Evolutionary conservation across 306 rosid genomes (phyloP), one percentile per base, ranked within the genome.

Genomic region (Acacia melanoxylon): DNA sequence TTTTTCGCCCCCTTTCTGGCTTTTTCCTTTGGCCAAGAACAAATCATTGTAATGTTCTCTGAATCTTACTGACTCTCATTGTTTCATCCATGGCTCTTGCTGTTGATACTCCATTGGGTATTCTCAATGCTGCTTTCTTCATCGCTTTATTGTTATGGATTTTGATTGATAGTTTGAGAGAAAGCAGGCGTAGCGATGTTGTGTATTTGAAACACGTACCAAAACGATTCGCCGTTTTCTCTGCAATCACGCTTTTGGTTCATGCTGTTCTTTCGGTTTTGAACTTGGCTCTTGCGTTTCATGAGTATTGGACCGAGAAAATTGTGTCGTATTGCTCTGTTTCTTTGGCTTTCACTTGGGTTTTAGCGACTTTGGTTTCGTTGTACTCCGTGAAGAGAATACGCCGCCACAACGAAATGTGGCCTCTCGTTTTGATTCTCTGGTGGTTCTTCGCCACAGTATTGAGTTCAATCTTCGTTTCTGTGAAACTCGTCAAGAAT

Each of bases 371-470:
- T 6, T 4, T 76, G 1, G 87, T 90, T 70, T 77, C 91, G 5
- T 19, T 86, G 0, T 89, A 84, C 73, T 87, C 93, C 15, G 44
- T 77, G 78, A 86, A 66, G 58, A 79, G 79, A 70, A 77, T n/a
- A 33, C 51, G 73, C 10, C 29, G 19, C 49, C 84, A 82, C 42
- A 71, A 20, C 8, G 84, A 71, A 75, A 86, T 65, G 54, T 90
- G 92, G 88, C 97, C 98, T 8, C 77, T 81, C 79, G 88, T 91
- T 25, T 88, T 93, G 1, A 68, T 77, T 58, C 67, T 89, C 2
- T 95, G 99, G 99, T 95, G 98, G 99, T 49, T 81, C 6, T 85
- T 84, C 45, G 77, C 91, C 68, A 61, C 74, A 74, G 3, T 84
- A 6, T 27, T 83, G 27, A 87, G 42, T 70, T 79, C 72, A 40